Base-by-base conservation (phyloP, 306 rosid genomes). In the Prosopis cineraria region DNA sequence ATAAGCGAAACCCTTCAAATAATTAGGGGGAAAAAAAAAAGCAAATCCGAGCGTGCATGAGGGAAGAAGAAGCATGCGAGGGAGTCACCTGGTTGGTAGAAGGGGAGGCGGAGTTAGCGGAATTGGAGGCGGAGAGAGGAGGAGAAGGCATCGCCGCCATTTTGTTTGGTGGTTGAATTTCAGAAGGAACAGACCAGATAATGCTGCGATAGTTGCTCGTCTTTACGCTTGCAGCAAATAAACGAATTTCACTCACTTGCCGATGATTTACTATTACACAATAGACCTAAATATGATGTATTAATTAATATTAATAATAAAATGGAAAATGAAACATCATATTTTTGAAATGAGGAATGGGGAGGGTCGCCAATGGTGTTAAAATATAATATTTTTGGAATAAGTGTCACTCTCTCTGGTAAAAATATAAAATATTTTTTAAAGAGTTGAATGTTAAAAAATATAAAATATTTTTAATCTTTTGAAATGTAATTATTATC, bases 111-210 rank as follows among this genome's bases (percentile, higher is more conserved):
- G 86, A 62, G 87, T 71, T 75, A 22, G 80, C 85, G 16, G 90
- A 82, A 73, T 80, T 85, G 59, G 90, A 62, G 74, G 87, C 86
- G 22, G 93, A 75, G 37, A 79, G 81, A 73, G 85, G 81, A 10
- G 86, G 62, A 83, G 88, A 85, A 70, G 88, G 78, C 77, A 75
- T 36, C 58, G 20, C 84, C 27, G 85, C 85, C 90, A 87, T 89
- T 37, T 34, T 1, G 16, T 12, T 2, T 3, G 14, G 31, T 0
- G 25, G 47, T 20, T 33, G 43, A 63, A 19, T 33, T 64, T 13
- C 41, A 17, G 40, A 62, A 31, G 2, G 45, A 19, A 36, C 58
- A 52, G 6, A 20, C 58, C 27, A 52, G 8, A 20, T 20, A 20
- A 52, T 8, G 58, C 58, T 20, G 25, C 25, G 4, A 6, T 20